Evolutionary conservation across 305 asterid species (phyloP).

Genomic region (Solanum aculeatissimum): DNA sequence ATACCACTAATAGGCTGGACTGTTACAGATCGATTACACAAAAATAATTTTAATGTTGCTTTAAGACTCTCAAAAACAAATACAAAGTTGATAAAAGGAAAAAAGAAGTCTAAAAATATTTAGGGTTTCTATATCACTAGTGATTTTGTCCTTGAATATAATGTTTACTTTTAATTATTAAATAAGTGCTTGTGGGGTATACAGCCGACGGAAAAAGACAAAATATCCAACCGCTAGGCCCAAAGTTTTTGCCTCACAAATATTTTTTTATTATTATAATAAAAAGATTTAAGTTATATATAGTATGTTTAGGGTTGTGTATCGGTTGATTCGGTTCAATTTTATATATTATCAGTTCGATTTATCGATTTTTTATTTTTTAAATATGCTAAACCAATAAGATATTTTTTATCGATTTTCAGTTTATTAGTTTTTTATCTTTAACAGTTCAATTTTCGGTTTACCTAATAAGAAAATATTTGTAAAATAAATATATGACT

Average conservation of each 20-base stretch:
- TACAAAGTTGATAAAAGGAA: not conserved
- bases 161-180: not conserved
- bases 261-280: not conserved
- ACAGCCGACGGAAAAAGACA: constrained; percentile 14
- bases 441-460: too few relatives aligned
- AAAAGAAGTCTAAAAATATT: not conserved
- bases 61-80: not conserved
- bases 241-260: not conserved
- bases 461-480: too few relatives aligned
- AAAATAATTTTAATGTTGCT: not conserved
- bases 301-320: too few relatives aligned
- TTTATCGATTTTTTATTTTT: too few relatives aligned
- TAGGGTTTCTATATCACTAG: not conserved
- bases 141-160: not conserved
- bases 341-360: too few relatives aligned
- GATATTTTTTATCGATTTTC: too few relatives aligned
- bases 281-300: not conserved
- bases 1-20: too few relatives aligned
- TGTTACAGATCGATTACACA: too few relatives aligned
- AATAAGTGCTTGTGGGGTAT: not conserved
- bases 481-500: too few relatives aligned
- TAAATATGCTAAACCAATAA: too few relatives aligned
- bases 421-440: too few relatives aligned
- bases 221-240: not conserved
- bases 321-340: too few relatives aligned